Evolutionary conservation across 73 alveolate species (phyloP).

Genomic region (Loxodes magnus): DNA sequence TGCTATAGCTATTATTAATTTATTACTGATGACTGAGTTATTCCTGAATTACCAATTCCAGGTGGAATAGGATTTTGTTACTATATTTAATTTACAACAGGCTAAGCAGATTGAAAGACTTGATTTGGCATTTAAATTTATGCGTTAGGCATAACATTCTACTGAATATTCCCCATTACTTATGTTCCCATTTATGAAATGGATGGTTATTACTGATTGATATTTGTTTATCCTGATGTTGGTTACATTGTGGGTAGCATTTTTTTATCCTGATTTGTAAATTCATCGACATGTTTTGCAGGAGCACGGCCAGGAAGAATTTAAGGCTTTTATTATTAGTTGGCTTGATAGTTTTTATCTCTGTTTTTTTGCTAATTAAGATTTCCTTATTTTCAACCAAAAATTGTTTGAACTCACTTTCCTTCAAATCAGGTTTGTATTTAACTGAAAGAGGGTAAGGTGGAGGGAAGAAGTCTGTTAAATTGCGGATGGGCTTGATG

Average conservation of each 20-base stretch:
- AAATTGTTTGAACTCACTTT: not conserved
- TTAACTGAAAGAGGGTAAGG: conserved; percentile 11
- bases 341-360: conserved; percentile 3
- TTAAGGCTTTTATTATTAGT: not conserved
- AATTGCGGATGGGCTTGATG: conserved; percentile 1
- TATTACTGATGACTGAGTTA: not conserved
- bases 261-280: not conserved
- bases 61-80: conserved; percentile 3
- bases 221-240: no score
- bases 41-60: not conserved
- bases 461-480: conserved; percentile 10
- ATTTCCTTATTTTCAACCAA: conserved; percentile 1
- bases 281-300: not conserved
- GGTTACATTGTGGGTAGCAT: not conserved
- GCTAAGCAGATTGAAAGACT: not conserved
- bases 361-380: not conserved
- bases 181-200: no score
- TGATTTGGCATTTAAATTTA: not conserved
- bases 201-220: no score
- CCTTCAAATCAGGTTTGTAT: not conserved
- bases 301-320: not conserved
- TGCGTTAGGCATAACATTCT: no score
- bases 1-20: conserved; percentile 5
- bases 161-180: no score
- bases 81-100: not conserved